Conservation (phyloP, 768 basidiomycete genomes). For the Boletus subparvulus region DNA sequence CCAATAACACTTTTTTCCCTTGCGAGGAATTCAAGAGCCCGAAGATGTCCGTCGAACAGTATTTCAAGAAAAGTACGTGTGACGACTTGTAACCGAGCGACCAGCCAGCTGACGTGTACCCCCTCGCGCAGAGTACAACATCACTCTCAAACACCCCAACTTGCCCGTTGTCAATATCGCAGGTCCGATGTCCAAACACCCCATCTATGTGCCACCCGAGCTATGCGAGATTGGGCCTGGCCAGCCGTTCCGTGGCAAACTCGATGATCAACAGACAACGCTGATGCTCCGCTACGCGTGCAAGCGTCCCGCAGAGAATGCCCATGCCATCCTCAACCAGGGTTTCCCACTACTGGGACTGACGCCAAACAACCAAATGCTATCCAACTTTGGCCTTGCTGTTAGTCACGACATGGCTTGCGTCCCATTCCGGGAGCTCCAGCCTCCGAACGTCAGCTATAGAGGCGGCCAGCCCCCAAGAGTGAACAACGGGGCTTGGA, state of each 20-base stretch:
- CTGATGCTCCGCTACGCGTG: slow-evolving; percentile 73
- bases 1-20: slow-evolving; percentile 51
- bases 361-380: slow-evolving; percentile 35
- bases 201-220: slow-evolving; percentile 61
- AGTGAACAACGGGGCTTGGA: slow-evolving; percentile 69
- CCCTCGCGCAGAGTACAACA: slow-evolving; percentile 53
- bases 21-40: slow-evolving; percentile 52
- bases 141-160: slow-evolving; percentile 47
- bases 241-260: slow-evolving; percentile 58
- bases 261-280: slow-evolving; percentile 59
- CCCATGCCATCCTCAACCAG: slow-evolving; percentile 52
- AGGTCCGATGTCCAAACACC: slow-evolving; percentile 28
- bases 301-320: slow-evolving; percentile 60
- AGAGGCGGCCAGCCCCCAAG: slow-evolving; percentile 40
- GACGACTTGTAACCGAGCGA: background rate
- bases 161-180: slow-evolving; percentile 59
- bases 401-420: slow-evolving; percentile 59
- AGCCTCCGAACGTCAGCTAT: slow-evolving; percentile 59
- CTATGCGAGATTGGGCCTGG: slow-evolving; percentile 63
- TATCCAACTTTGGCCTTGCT: slow-evolving; percentile 56
- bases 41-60: slow-evolving; percentile 57
- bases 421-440: slow-evolving; percentile 65
- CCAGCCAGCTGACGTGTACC: slow-evolving; percentile 4
- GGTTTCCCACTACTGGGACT: slow-evolving; percentile 62
- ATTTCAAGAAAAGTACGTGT: slow-evolving; percentile 59